Evolutionary conservation across 768 basidiomycete species (phyloP), one percentile per base, ranked within the genome.

Genomic region (Leccinum sublutescens): DNA sequence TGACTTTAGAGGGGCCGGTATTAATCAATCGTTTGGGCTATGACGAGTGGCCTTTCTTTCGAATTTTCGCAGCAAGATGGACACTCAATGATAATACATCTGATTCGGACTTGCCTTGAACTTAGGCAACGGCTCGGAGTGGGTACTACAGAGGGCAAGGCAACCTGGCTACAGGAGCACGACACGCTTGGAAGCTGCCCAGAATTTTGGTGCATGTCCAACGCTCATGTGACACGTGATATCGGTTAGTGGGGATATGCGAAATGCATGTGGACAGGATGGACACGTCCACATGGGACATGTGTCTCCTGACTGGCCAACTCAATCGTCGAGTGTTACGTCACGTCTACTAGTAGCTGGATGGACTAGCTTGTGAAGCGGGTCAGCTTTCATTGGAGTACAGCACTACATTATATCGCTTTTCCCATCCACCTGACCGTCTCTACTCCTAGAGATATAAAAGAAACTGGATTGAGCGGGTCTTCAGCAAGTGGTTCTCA

Each of bases 401-500:
- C 5, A 14, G 34, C 7, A 9, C 38, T 14, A 5, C 29, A 29
- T 29, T 29, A 29, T 36, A 38, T 38, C 38, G 14, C 38, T n/a
- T 40, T 40, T 9, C 38, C 38, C 38, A 40, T 40, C 38, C 38
- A 40, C 38, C 38, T n/a, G 38, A 40, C 17, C 17, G 17, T n/a
- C 2, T n/a, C 8, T n/a, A n/a, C 38, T 40, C 4, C 17, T 40
- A 40, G 8, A n/a, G 17, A 15, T 66, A 66, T 69, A 68, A 68
- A 68, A 36, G 31, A n/a, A 36, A n/a, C 43, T 52, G 4, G 27
- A 9, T 45, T 34, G 27, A 31, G 17, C 7, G 38, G 5, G 31
- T 50, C 25, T 23, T 40, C 11, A 50, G 34, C 43, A 17, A 40
- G 38, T 23, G 50, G 27, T 23, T 31, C 17, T 38, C 9, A 25